Evolutionary conservation across 345 rosid species (phyloP), one percentile per base, ranked within the genome.

Genomic region (Litchi chinensis): DNA sequence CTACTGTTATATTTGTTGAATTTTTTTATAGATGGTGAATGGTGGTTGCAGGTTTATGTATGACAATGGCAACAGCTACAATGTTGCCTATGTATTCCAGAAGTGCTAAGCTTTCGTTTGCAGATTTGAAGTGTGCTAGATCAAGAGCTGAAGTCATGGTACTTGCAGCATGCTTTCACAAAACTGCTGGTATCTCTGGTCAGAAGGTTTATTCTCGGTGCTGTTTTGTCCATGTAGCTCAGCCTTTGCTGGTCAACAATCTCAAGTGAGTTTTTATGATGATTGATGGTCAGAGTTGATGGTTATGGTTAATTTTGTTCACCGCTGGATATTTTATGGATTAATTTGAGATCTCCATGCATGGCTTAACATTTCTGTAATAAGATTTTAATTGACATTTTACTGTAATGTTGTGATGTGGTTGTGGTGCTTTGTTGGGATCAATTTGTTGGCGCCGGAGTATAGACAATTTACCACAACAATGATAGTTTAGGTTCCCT

Each of bases 21-120:
- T 39, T 72, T 40, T 4, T 56, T 57, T 68, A 40, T 26, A 52
- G 37, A 54, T 73, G 21, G 41, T 79, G 73, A 73, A 60, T 52
- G 40, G 32, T 69, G 57, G 60, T 68, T 21, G 41, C 79, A 80
- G 87, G 78, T 81, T 77, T 74, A 77, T 70, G 60, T 81, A 65
- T 70, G 86, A 85, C 65, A 74, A 85, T 90, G 87, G 87, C 87
- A 52, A 77, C 85, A 63, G 44, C 83, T 13, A 72, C 73, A 76
- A 59, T 81, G 68, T 66, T 75, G 19, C 85, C 87, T 16, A 82
- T 62, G 39, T 70, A 77, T 80, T 79, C 82, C 43, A 79, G 68
- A 32, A 80, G 28, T 11, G n/a, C 65, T 24, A 82, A 72, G 75
- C 68, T 59, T 50, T 71, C 77, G 40, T 68, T 68, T 50, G 56